Evolutionary conservation across 129 eudicot species (phyloP), one percentile per base, ranked within the genome.

Genomic region (Sambucus nigra): DNA sequence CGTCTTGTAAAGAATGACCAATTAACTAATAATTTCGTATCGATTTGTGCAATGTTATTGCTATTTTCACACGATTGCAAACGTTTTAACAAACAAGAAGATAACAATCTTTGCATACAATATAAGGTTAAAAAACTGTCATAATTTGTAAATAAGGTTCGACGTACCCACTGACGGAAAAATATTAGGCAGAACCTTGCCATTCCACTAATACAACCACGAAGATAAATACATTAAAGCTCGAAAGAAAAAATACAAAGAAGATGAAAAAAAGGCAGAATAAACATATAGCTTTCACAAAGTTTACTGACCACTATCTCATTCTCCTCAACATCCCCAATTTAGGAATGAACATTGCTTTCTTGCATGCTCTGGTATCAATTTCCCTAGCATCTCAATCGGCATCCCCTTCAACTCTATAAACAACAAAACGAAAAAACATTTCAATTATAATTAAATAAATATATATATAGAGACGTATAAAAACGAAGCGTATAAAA

Each of bases 281-380:
- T 54, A 60, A 68, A 57, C 47, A 42, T 13, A 60, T 10, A 7
- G 53, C 67, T 38, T 63, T 55, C 21, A 31, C 40, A 7, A 5
- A 31, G 11, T 28, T 64, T 33, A 64, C 47, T 4, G 25, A 18
- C 5, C 33, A 35, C 28, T 56, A 9, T 15, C 15, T 63, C 47
- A 35, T 39, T 27, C 60, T 48, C 56, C 2, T 21, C 57, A 25
- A 16, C 17, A 9, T 87, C 68, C 83, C 55, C 70, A 67, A 47
- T 80, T 67, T 27, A 80, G 86, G 72, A 83, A 80, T 59, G 89
- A 67, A 39, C 94, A 80, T 47, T 82, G 76, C 82, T 78, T 82
- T 72, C 77, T 77, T 9, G 86, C 92, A 44, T 82, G 86, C 59
- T 77, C 92, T n/a, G 92, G 92, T 28, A 82, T 73, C 69, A 82